Evolutionary conservation across 306 rosid genomes (phyloP).

Genomic region (Vigna unguiculata): DNA sequence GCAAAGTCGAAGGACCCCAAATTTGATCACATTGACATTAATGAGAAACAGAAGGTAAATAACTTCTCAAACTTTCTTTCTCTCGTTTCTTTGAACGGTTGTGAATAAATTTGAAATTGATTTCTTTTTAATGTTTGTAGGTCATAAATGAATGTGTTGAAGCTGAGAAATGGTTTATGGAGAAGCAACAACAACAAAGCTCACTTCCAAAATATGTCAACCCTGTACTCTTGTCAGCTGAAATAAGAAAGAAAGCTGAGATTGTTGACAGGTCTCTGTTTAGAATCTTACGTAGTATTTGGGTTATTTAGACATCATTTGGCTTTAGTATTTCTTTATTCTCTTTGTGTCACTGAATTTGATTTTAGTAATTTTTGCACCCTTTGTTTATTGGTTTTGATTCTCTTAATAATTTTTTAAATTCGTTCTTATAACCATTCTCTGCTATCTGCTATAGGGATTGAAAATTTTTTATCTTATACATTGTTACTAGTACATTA

Average conservation of each 20-base stretch:
- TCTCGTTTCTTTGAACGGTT: background rate
- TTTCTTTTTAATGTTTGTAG: constrained; percentile 44
- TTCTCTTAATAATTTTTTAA: background rate
- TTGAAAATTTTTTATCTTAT: background rate
- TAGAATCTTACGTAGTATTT: background rate
- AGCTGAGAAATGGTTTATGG: constrained; percentile 92
- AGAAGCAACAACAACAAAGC: constrained; percentile 79
- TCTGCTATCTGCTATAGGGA: background rate
- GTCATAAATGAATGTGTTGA: constrained; percentile 81
- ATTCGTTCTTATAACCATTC: background rate
- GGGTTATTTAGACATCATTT: background rate
- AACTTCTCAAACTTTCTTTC: background rate
- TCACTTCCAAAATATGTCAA: constrained; percentile 76
- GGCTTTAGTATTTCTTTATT: background rate
- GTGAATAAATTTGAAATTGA: background rate
- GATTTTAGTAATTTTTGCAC: background rate
- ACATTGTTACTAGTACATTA: background rate
- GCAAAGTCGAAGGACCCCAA: constrained; percentile 74
- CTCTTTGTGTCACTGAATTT: background rate
- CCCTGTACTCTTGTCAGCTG: constrained; percentile 78
- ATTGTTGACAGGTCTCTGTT: constrained; percentile 73
- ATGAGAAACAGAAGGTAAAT: constrained; percentile 82
- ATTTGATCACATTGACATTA: constrained; percentile 85
- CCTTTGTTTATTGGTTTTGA: background rate
- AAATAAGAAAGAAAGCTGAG: constrained; percentile 85